Conservation (phyloP, 169 alveolate genomes). For the Besnoitia besnoiti region DNA sequence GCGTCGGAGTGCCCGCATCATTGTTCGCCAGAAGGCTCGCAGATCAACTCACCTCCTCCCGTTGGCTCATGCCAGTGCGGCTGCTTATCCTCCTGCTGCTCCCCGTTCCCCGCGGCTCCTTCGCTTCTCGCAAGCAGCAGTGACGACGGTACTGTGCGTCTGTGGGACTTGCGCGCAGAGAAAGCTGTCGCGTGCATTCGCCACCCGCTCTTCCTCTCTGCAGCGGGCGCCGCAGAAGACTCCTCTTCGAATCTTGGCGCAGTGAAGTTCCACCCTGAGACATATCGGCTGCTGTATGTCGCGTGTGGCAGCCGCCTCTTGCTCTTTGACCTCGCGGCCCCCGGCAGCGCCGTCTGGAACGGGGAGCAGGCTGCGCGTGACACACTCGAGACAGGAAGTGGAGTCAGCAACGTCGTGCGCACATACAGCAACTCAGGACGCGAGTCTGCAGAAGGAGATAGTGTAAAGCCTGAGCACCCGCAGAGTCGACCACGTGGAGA, state of each 20-base stretch:
- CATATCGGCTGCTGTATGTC: background rate
- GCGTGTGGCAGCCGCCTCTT: slow-evolving; percentile 30
- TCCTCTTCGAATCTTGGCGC: background rate
- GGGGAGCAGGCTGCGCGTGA: background rate
- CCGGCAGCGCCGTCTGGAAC: background rate
- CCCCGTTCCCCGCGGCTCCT: background rate
- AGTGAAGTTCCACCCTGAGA: background rate
- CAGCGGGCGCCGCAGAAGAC: background rate
- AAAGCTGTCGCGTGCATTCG: slow-evolving; percentile 14
- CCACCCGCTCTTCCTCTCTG: slow-evolving; percentile 7
- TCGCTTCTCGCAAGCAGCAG: slow-evolving; percentile 36
- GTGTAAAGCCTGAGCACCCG: too few species aligned
- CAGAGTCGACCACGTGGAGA: background rate
- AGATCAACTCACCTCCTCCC: background rate
- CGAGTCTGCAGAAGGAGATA: background rate
- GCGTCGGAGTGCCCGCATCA: too few species aligned
- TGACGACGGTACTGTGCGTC: slow-evolving; percentile 40
- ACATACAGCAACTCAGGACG: background rate
- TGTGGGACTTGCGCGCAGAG: slow-evolving; percentile 36
- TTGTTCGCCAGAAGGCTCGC: too few species aligned
- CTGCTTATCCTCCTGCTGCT: too few species aligned
- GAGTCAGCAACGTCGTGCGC: background rate
- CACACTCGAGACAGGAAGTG: background rate
- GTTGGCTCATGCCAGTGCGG: background rate
- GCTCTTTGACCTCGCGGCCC: slow-evolving; percentile 19